phyloP scores from a whole-genome alignment of 2,329 filamentous ascomycete genomes.

The Zasmidium citrigriseum region DNA sequence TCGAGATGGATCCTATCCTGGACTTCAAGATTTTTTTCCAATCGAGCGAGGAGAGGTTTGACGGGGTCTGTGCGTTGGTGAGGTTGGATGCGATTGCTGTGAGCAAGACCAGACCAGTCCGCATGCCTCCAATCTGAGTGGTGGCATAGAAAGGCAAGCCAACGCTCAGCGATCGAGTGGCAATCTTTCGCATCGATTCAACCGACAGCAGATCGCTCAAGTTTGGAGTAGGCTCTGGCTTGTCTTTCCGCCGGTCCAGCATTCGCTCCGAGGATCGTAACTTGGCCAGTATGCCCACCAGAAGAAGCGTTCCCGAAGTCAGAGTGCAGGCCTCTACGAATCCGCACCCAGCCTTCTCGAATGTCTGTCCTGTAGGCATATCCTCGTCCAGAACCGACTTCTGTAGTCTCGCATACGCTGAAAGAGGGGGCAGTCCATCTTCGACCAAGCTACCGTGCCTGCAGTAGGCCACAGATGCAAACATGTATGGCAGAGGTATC shows the following conservation, averaged over 20 bases:
- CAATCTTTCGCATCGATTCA: slow-evolving; percentile 19
- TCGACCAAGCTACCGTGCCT: slow-evolving; percentile 24
- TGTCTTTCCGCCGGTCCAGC: slow-evolving; percentile 34
- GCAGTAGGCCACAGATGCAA: slow-evolving; percentile 50
- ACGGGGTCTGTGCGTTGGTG: slow-evolving; percentile 27
- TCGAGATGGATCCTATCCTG: slow-evolving; percentile 38
- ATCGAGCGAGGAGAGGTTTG: slow-evolving; percentile 17
- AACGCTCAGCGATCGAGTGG: slow-evolving; percentile 26
- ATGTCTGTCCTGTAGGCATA: slow-evolving; percentile 5
- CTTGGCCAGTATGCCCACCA: slow-evolving; percentile 45
- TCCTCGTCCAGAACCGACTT: slow-evolving; percentile 26
- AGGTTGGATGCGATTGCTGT: slow-evolving; percentile 50
- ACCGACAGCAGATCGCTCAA: slow-evolving; percentile 15
- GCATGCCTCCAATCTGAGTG: slow-evolving; percentile 55
- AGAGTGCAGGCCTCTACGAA: slow-evolving; percentile 48
- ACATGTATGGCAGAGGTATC: slow-evolving; percentile 50
- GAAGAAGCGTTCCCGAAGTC: slow-evolving; percentile 48
- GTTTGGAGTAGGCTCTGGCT: slow-evolving; percentile 14
- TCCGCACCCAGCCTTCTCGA: slow-evolving; percentile 25
- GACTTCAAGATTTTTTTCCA: slow-evolving; percentile 39
- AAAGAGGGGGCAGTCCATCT: slow-evolving; percentile 30
- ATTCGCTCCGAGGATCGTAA: slow-evolving; percentile 30
- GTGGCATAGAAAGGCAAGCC: slow-evolving; percentile 58
- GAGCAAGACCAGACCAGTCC: slow-evolving; percentile 55
- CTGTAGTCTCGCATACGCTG: slow-evolving; percentile 32